phyloP scores from a whole-genome alignment of 1,284 basidiomycete genomes.

The Boletus hoseneyae region DNA sequence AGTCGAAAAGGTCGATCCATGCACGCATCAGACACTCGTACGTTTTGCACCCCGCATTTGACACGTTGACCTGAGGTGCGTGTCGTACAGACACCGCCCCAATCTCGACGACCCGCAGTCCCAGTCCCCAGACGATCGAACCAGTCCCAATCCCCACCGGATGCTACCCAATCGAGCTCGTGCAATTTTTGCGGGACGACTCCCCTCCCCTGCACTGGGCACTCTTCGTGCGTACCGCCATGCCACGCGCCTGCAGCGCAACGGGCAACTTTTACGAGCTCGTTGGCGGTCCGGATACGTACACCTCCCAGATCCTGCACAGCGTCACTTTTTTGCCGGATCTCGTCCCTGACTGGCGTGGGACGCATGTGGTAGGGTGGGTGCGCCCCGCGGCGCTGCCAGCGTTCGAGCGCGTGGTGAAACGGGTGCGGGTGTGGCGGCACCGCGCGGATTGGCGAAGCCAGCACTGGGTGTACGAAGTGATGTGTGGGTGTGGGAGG shows the following conservation, averaged over 20 bases:
- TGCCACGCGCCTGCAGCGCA: background rate
- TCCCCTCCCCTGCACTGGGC: constrained; percentile 28
- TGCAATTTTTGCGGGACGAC: constrained; percentile 28
- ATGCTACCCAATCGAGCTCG: constrained; percentile 26
- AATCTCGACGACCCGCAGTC: background rate
- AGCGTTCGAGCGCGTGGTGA: constrained; percentile 18
- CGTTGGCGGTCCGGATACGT: constrained; percentile 25
- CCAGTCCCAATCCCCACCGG: constrained; percentile 21
- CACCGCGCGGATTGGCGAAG: constrained; percentile 20
- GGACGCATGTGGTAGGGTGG: constrained; percentile 22
- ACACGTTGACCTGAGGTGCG: too few species aligned
- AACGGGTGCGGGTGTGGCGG: constrained; percentile 16
- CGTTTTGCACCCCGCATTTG: too few species aligned
- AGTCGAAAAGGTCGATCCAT: too few species aligned
- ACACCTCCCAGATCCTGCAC: constrained; percentile 18
- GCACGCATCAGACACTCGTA: too few species aligned
- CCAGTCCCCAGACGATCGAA: constrained; percentile 8
- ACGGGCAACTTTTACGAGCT: constrained; percentile 29
- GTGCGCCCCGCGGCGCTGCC: constrained; percentile 12
- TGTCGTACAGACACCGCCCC: too few species aligned
- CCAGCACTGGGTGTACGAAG: constrained; percentile 31
- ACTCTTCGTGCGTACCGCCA: constrained; percentile 25
- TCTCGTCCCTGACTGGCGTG: constrained; percentile 23
- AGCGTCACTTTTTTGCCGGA: constrained; percentile 4
- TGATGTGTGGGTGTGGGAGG: constrained; percentile 7